Evolutionary conservation across 495 filamentous ascomycete species (phyloP), one percentile per base, ranked within the genome.

Genomic region (Glutinoglossum americanum): DNA sequence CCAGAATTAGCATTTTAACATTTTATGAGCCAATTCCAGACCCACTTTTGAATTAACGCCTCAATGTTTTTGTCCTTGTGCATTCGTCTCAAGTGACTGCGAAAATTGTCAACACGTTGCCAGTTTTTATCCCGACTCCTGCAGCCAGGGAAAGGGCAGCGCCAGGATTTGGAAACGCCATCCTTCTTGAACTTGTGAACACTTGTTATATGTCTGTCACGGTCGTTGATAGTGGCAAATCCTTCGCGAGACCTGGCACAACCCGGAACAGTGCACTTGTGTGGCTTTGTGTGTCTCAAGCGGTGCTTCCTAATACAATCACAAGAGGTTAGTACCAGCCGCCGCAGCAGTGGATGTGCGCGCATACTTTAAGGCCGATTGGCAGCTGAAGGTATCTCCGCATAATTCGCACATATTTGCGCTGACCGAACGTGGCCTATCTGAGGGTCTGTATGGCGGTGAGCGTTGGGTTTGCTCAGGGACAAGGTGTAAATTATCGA

Each of bases 91-190:
- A 94, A 73, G 63, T 98, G 92, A 57, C 84, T 81, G 64, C 80
- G 81, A 68, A 96, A 98, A 62, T 98, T 98, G 67, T 98, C 92
- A 55, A 84, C 67, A 8, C 92, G 79, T 10, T 86, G 89, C 86
- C 90, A 96, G 47, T 75, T 72, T 69, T 96, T 96, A 19, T 75
- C 71, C 56, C 78, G 81, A 23, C 75, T 79, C 28, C 72, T 73
- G 62, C 89, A 94, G 54, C 71, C 65, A 49, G 68, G 74, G 6
- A 83, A 73, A 57, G 72, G 71, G 64, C 89, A 95, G 60, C 76
- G 75, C 60, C 79, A 95, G 19, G 74, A 76, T 62, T 80, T 78
- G 33, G 74, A 75, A 47, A 70, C 67, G 10, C 68, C 71, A 15
- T 75, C 62, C 30, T 65, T 61, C 32, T 55, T 17, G 44, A 66